Evolutionary conservation across 129 eudicot species (phyloP).

Genomic region (Smallanthus sonchifolius): DNA sequence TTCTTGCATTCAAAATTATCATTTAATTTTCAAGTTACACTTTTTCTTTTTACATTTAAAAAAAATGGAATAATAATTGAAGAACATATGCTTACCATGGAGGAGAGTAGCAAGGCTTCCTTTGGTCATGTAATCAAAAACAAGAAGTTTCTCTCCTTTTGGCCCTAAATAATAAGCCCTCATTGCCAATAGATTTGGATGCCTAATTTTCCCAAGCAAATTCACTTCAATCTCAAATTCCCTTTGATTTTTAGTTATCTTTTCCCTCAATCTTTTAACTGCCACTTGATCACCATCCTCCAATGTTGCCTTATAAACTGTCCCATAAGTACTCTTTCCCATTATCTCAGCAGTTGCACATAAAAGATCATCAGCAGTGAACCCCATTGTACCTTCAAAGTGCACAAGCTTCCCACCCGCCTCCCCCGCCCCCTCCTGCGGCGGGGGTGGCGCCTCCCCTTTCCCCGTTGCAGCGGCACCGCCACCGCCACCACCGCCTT

Average conservation of each 20-base stretch:
- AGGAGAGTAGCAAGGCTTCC: slow-evolving; percentile 79
- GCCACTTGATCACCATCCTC: slow-evolving; percentile 85
- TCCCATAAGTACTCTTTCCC: slow-evolving; percentile 94
- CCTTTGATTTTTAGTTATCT: slow-evolving; percentile 60
- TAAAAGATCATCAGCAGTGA: slow-evolving; percentile 81
- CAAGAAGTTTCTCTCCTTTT: slow-evolving; percentile 92
- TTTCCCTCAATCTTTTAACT: slow-evolving; percentile 79
- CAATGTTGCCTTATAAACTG: slow-evolving; percentile 80
- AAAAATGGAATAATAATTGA: neutral
- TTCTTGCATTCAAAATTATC: no score
- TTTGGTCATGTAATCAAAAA: slow-evolving; percentile 80
- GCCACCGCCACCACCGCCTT: neutral
- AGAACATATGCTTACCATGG: slow-evolving; percentile 45
- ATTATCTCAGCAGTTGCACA: slow-evolving; percentile 92
- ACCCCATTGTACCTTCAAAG: slow-evolving; percentile 77
- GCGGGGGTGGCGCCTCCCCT: slow-evolving; percentile 38
- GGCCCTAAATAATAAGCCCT: slow-evolving; percentile 88
- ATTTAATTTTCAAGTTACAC: no score
- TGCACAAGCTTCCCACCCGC: slow-evolving; percentile 89
- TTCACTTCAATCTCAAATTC: slow-evolving; percentile 81
- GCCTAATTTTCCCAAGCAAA: slow-evolving; percentile 71
- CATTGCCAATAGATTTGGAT: slow-evolving; percentile 72
- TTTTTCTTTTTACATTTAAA: neutral
- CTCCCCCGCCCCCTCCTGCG: slow-evolving; percentile 58
- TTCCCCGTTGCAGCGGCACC: neutral